These are phyloP conservation scores for Drechmeria coniospora DNA, from an alignment of 2,329 filamentous ascomycete species.

Conservation along the genomic window DNA sequence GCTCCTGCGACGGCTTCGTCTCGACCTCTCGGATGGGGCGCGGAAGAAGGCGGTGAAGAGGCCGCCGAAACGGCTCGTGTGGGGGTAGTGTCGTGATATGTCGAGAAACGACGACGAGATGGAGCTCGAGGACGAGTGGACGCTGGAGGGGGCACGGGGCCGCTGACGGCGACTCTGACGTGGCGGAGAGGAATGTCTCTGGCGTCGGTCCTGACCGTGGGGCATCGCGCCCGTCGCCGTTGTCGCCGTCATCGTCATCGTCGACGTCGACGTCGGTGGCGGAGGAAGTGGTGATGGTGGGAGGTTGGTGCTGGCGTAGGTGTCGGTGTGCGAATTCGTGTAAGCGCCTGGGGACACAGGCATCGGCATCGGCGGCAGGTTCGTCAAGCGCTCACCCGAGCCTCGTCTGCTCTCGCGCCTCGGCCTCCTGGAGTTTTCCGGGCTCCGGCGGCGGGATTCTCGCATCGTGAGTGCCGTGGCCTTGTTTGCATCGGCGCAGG, in stretches of 20 bases:
- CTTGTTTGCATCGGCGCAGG: conserved; percentile 10
- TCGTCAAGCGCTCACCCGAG: conserved; percentile 14
- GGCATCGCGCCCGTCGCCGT: conserved; percentile 1
- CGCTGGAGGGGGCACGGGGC: conserved; percentile 16
- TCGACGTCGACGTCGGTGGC: neutral
- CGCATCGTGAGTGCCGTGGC: conserved; percentile 37
- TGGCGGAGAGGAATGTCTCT: conserved; percentile 3
- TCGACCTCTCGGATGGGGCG: conserved; percentile 38
- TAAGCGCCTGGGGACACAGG: conserved; percentile 2
- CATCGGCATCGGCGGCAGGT: conserved; percentile 7
- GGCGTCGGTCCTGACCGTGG: conserved; percentile 6
- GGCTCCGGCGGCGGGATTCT: conserved; percentile 39
- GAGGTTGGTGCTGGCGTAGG: too few species aligned
- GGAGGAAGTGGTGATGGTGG: too few species aligned
- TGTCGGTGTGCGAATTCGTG: too few species aligned
- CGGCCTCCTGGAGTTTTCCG: conserved; percentile 38
- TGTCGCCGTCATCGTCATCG: conserved; percentile 1
- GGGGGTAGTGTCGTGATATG: conserved; percentile 41
- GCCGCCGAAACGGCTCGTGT: conserved; percentile 32
- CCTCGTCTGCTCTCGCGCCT: conserved; percentile 17
- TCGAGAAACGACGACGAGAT: conserved; percentile 48
- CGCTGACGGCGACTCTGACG: conserved; percentile 3
- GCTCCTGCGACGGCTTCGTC: conserved; percentile 21
- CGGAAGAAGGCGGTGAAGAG: conserved; percentile 49
- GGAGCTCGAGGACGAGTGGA: conserved; percentile 29